Base-by-base conservation (phyloP, 805 yeast species). In the Nakazawaea siamensis region DNA sequence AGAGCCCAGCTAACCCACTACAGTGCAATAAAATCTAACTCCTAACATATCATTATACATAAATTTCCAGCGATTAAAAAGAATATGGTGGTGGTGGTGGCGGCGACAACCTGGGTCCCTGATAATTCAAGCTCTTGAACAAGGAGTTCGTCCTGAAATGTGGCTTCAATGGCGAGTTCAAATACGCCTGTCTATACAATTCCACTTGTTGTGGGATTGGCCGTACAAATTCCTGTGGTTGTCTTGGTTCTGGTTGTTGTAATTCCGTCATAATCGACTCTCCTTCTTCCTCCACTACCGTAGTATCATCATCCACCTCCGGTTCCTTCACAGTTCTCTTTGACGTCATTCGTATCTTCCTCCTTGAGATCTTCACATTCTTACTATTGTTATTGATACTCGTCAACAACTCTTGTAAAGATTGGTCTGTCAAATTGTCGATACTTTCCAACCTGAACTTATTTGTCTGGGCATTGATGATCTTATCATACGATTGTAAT, bases 311-410 rank as follows among this genome's bases (percentile, higher is more conserved):
- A 5, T 21, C 16, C 16, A 18, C 11, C 10, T 24, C 27, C 6
- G n/a, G n/a, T n/a, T n/a, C n/a, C n/a, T n/a, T n/a, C n/a, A n/a
- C n/a, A n/a, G n/a, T n/a, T n/a, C n/a, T n/a, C n/a, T n/a, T n/a
- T n/a, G n/a, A n/a, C n/a, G n/a, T 10, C 21, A 36, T 14, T 24
- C 33, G 28, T 11, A 37, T 37, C 29, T 37, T 37, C 14, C 40
- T 32, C 31, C 40, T 32, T 2, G 40, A 37, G 6, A 37, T 26
- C 16, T 37, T 37, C 27, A 32, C 21, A 25, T 37, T 33, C 17
- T 37, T 37, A 12, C 11, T 18, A 24, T 26, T 37, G 20, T 25
- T 37, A 13, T 29, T 17, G 20, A 37, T 37, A 26, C 30, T 32
- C n/a, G 15, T 16, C 15, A 37, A 33, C 24, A 37, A 29, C 9